Evolutionary conservation across 2,329 filamentous ascomycete genomes (phyloP).

Genomic region (Zalaria obscura): DNA sequence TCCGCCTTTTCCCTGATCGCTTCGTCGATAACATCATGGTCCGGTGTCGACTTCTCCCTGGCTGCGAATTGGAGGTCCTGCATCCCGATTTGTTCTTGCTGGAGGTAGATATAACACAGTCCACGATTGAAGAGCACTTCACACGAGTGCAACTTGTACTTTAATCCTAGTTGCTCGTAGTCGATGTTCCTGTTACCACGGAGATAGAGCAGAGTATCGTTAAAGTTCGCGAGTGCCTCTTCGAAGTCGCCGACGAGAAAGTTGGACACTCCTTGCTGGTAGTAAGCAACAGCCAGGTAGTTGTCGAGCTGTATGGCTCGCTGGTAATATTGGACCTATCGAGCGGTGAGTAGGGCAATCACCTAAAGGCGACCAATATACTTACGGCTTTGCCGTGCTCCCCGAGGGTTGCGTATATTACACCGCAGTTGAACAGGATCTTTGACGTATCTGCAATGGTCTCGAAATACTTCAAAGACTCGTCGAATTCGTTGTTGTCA

Average conservation of each 20-base stretch:
- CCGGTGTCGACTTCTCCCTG: conserved; percentile 90
- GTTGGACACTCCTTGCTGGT: conserved; percentile 96
- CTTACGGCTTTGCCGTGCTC: conserved; percentile 91
- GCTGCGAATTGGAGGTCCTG: conserved; percentile 81
- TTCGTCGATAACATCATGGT: conserved; percentile 96
- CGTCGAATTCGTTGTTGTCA: conserved; percentile 95
- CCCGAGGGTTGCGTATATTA: conserved; percentile 91
- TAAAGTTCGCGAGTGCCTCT: conserved; percentile 95
- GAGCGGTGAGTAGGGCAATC: too few species aligned
- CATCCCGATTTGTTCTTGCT: conserved; percentile 80
- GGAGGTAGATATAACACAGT: conserved; percentile 91
- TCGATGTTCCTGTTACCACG: conserved; percentile 95
- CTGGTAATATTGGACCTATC: conserved; percentile 86
- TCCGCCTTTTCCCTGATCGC: conserved; percentile 87
- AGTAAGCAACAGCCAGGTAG: conserved; percentile 94
- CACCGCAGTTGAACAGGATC: conserved; percentile 96
- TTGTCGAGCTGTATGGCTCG: conserved; percentile 79
- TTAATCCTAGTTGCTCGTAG: conserved; percentile 86
- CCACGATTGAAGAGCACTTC: conserved; percentile 96
- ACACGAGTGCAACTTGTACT: conserved; percentile 94
- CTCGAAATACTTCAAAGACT: conserved; percentile 70
- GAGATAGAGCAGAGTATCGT: conserved; percentile 88
- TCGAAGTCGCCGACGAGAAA: conserved; percentile 95
- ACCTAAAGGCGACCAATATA: conserved; percentile 1
- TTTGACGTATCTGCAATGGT: conserved; percentile 89